Evolutionary conservation across 2,329 filamentous ascomycete genomes (phyloP), one percentile per base, ranked within the genome.

Genomic region (Pseudogymnoascus sp.): DNA sequence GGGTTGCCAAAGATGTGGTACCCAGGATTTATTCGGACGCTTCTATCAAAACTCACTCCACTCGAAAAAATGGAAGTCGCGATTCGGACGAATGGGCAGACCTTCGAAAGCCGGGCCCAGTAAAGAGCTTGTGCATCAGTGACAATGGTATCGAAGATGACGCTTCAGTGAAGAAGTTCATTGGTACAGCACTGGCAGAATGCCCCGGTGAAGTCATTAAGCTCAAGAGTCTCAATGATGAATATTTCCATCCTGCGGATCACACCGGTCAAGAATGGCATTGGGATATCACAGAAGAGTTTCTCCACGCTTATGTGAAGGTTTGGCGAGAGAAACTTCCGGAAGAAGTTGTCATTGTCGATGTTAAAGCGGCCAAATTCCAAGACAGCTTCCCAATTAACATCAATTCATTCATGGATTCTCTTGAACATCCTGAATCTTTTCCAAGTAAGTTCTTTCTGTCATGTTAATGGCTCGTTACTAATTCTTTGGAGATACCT

Each of bases 261-360:
- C 28, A 25, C 16, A 20, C n/a, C 5, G n/a, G 28, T 4, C n/a
- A 54, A 54, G 47, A 35, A 8, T 54, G 47, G 47, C n/a, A 54
- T 54, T 54, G 33, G 9, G 28, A 54, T 8, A 28, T n/a, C 5
- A 18, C 28, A n/a, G 47, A 54, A 16, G 20, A 30, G 28, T 54
- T 54, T 33, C n/a, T 35, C 2, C 12, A 54, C 28, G 61, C 63
- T 3, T 72, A 68, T 50, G 66, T 71, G 35, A 54, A 58, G 35
- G 67, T 70, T 58, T 73, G 71, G 71, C 58, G 58, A 25, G 38
- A 59, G 18, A 58, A 41, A 35, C 14, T 65, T n/a, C 62, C 65
- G 12, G 36, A 16, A 61, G 62, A 39, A 35, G 47, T 54, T 7
- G 30, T 16, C 20, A 57, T 37, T 16, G 57, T 67, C 14, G 60